Base-by-base conservation (phyloP, 1,284 basidiomycete genomes). In the Ustilago hordei region DNA sequence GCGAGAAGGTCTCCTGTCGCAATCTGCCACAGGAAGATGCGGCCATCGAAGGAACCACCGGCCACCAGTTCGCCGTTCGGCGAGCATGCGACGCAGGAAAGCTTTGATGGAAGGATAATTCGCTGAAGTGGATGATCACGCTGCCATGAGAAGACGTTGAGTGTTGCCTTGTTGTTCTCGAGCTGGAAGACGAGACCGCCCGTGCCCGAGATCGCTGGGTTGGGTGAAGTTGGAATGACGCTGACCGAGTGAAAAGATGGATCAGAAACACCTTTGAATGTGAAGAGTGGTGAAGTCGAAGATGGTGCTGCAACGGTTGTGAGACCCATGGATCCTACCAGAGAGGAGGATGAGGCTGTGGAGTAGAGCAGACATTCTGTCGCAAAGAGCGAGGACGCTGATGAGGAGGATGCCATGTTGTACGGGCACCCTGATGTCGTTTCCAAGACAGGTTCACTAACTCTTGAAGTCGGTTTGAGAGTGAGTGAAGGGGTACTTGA, bases 1-100 rank as follows among this genome's bases (percentile, higher is more conserved):
- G 93, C 91, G 86, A 93, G 92, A 53, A 99, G 89, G 48, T 94
- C 91, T 8, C 96, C 96, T 4, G 95, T 96, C 2, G 92, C 89
- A 79, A 95, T 89, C 93, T 97, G 95, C 96, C 96, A 99, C 1
- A 99, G 87, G 84, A 95, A 95, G 81, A 98, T 90, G 59, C 95
- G 91, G 34, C 96, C 96, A 82, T 93, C 92, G 2, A 90, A 87
- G 0, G 94, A 95, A 28, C 95, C 96, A 13, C 92, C 95, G 0
- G 94, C 95, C 78, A 93, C 93, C 79, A 92, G 93, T 23, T 89
- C 87, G 2, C 94, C 94, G 56, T 88, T 88, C 4, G 89, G 89
- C 83, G 95, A 93, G 6, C 93, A 85, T 2, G 92, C 89, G 47
- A 98, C 89, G 80, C 93, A 94, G 12, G 91, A 89, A 56, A 98